Evolutionary conservation across 257 asterid species (phyloP).

Genomic region (Plantago elongata): DNA sequence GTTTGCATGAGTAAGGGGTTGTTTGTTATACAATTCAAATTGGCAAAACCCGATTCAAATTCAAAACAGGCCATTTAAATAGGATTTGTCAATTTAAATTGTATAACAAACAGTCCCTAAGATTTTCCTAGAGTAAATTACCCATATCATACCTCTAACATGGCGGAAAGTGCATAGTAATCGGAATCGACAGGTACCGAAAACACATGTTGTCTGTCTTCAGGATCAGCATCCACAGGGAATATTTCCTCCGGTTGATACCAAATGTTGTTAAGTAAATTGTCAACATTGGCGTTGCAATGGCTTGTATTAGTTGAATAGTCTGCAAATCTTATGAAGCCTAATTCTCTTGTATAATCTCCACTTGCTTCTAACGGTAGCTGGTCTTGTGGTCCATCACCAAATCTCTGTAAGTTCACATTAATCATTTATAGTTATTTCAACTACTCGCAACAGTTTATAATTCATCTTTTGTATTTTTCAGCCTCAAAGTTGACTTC

Average conservation of each 20-base stretch:
- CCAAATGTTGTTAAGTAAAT: conserved; percentile 48
- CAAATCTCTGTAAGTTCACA: conserved; percentile 40
- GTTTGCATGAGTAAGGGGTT: too few relatives aligned
- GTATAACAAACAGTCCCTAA: too few relatives aligned
- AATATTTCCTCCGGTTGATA: conserved; percentile 57
- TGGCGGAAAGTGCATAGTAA: conserved; percentile 23
- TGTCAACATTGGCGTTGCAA: conserved; percentile 14
- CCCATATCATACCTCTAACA: conserved; percentile 30
- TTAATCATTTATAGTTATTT: too few relatives aligned
- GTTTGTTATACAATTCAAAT: too few relatives aligned
- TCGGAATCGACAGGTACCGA: conserved; percentile 42
- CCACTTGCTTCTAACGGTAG: conserved; percentile 47
- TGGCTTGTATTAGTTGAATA: conserved; percentile 21
- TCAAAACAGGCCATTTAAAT: too few relatives aligned
- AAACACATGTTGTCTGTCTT: conserved; percentile 43
- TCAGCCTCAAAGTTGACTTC: too few relatives aligned
- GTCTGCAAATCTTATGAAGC: conserved; percentile 28
- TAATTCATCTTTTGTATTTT: too few relatives aligned
- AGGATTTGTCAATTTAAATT: too few relatives aligned
- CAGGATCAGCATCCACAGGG: conserved; percentile 45
- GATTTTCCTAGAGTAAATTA: too few relatives aligned
- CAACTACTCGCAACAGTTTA: too few relatives aligned
- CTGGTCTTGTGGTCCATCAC: conserved; percentile 40
- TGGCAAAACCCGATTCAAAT: too few relatives aligned
- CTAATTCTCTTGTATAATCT: conserved; percentile 46